These are phyloP conservation scores for Sporothrix inflata DNA, from an alignment of 2,329 filamentous ascomycete species.

Conservation along the genomic window DNA sequence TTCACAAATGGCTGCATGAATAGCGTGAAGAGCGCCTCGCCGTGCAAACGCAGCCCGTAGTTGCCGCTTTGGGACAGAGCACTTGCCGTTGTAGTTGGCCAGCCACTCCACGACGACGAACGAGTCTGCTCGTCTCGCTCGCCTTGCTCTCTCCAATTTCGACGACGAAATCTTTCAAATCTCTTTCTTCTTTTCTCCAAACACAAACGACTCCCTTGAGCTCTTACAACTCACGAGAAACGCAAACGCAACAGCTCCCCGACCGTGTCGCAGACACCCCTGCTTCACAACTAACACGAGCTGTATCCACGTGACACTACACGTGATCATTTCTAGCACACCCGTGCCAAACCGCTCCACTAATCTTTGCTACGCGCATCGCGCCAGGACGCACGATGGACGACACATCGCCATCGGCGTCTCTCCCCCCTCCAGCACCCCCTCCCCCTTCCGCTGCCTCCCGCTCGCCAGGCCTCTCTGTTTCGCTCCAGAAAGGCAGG, in stretches of 20 bases:
- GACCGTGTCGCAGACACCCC: background rate
- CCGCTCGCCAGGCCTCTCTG: background rate
- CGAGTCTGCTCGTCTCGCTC: background rate
- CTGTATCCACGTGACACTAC: background rate
- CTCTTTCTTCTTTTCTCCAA: background rate
- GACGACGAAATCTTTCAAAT: background rate
- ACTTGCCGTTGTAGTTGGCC: slow-evolving; percentile 5
- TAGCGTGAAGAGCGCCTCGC: background rate
- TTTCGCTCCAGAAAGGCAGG: background rate
- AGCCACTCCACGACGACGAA: background rate
- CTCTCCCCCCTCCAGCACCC: background rate
- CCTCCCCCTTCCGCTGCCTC: background rate
- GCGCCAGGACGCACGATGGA: background rate
- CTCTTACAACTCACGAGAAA: background rate
- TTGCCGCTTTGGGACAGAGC: slow-evolving; percentile 17
- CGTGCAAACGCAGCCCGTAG: background rate
- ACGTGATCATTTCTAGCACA: background rate
- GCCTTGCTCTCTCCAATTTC: background rate
- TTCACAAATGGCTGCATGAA: background rate
- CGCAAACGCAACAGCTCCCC: background rate
- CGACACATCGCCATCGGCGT: background rate
- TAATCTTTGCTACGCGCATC: slow-evolving; percentile 16
- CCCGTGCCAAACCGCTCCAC: background rate
- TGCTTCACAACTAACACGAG: background rate
- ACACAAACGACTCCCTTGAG: too few relatives aligned